Conservation (phyloP, 306 rosid genomes). For the Cucumis cinereus region DNA sequence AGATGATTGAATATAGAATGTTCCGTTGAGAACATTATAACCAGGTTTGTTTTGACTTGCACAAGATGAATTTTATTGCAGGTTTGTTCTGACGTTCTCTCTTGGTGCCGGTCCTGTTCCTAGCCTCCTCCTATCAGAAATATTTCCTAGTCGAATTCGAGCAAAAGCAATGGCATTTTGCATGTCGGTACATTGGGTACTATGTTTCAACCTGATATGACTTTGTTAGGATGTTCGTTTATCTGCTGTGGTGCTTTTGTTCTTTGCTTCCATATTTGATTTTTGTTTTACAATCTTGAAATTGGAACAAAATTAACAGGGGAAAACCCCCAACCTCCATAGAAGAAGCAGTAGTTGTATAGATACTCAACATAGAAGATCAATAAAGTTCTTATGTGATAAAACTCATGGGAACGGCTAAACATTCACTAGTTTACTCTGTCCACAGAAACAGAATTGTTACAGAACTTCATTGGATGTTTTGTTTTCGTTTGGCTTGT, state of each 20-base stretch:
- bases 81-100: conserved; percentile 83
- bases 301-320: neutral
- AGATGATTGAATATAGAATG: neutral
- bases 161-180: conserved; percentile 95
- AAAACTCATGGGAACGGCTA: neutral
- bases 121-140: conserved; percentile 83
- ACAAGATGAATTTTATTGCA: conserved; percentile 23
- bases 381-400: neutral
- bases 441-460: neutral
- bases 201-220: conserved; percentile 13
- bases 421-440: neutral
- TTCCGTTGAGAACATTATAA: neutral
- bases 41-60: neutral
- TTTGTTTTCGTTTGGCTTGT: neutral
- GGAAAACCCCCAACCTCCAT: neutral
- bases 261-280: neutral
- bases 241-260: neutral
- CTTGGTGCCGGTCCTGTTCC: conserved; percentile 99
- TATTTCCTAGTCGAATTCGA: conserved; percentile 76
- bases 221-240: conserved; percentile 3
- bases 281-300: neutral
- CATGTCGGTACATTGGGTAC: conserved; percentile 96
- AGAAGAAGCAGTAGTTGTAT: neutral
- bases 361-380: neutral
- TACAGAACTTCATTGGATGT: neutral